Conservation (phyloP, 2,329 filamentous ascomycete species). For the Kalaharituber pfeilii region DNA sequence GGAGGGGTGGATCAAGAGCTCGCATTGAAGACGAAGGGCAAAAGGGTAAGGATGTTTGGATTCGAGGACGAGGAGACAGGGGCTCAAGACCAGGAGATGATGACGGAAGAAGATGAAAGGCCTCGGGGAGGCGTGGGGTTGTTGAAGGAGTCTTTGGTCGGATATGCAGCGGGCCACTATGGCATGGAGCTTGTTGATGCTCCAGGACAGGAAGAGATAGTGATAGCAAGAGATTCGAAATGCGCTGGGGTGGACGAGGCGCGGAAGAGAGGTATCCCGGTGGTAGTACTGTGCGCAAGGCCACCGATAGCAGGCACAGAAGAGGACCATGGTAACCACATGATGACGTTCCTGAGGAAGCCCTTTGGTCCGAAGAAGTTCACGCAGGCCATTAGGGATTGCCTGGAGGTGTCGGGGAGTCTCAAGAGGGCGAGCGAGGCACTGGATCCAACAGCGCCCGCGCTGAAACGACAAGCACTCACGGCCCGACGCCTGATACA, state of each 20-base stretch:
- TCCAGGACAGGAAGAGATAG: not conserved
- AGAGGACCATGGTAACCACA: too few relatives aligned
- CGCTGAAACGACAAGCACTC: too few relatives aligned
- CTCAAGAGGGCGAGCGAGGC: too few relatives aligned
- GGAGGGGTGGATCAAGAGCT: not conserved
- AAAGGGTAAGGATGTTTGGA: slow-evolving; percentile 11
- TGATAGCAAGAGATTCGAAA: not conserved
- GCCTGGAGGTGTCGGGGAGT: too few relatives aligned
- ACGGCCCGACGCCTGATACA: too few relatives aligned
- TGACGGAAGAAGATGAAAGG: not conserved
- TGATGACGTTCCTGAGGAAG: slow-evolving; percentile 24
- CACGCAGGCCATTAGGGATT: slow-evolving; percentile 25
- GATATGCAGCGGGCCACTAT: not conserved
- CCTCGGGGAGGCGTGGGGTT: not conserved
- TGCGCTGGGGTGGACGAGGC: not conserved
- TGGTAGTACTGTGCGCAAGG: not conserved
- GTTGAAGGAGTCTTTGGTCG: not conserved
- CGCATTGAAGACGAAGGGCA: slow-evolving; percentile 5
- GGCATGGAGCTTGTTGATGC: not conserved
- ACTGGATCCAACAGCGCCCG: too few relatives aligned
- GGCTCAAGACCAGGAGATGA: not conserved
- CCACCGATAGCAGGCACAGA: not conserved
- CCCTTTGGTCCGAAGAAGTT: slow-evolving; percentile 29
- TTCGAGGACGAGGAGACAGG: too few relatives aligned
- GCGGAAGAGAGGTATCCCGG: not conserved